phyloP scores from a whole-genome alignment of 2,329 filamentous ascomycete species.

The Trichoderma sp. region DNA sequence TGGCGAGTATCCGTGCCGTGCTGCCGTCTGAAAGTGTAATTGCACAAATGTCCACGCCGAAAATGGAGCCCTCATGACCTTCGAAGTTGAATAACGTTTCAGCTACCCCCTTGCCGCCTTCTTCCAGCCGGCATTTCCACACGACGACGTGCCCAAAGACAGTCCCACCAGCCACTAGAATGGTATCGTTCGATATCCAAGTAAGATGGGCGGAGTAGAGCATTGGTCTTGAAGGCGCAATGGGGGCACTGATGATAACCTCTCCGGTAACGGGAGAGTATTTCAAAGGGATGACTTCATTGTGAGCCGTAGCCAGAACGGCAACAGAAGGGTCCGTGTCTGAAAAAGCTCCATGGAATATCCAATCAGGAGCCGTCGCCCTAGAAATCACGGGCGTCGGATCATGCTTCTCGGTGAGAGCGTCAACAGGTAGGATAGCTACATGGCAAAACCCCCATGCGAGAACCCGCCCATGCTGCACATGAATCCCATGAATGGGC shows the following conservation, averaged over 20 bases:
- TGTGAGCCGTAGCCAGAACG: slow-evolving; percentile 79
- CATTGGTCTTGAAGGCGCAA: slow-evolving; percentile 73
- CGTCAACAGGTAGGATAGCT: slow-evolving; percentile 36
- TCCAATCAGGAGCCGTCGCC: slow-evolving; percentile 66
- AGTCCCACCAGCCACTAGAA: slow-evolving; percentile 83
- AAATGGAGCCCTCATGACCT: slow-evolving; percentile 89
- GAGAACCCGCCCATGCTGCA: slow-evolving; percentile 43
- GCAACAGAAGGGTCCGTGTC: slow-evolving; percentile 43
- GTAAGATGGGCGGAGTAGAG: slow-evolving; percentile 79
- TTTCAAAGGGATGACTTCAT: slow-evolving; percentile 63
- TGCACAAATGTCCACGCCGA: slow-evolving; percentile 77
- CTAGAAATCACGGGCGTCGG: slow-evolving; percentile 33
- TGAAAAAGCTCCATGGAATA: slow-evolving; percentile 63
- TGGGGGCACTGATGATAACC: slow-evolving; percentile 47
- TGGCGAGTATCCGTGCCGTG: slow-evolving; percentile 67
- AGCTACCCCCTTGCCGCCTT: slow-evolving; percentile 22
- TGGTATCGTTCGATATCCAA: slow-evolving; percentile 54
- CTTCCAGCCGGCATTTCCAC: slow-evolving; percentile 66
- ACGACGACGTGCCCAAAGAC: slow-evolving; percentile 92
- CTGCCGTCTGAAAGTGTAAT: slow-evolving; percentile 40
- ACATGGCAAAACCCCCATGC: slow-evolving; percentile 69
- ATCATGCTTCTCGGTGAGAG: slow-evolving; percentile 18
- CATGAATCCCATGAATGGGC: slow-evolving; percentile 69
- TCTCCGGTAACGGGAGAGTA: slow-evolving; percentile 28
- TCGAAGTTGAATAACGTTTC: slow-evolving; percentile 54